Base-by-base conservation (phyloP, 78 protist genomes). In the Dictyostelium purpureum region DNA sequence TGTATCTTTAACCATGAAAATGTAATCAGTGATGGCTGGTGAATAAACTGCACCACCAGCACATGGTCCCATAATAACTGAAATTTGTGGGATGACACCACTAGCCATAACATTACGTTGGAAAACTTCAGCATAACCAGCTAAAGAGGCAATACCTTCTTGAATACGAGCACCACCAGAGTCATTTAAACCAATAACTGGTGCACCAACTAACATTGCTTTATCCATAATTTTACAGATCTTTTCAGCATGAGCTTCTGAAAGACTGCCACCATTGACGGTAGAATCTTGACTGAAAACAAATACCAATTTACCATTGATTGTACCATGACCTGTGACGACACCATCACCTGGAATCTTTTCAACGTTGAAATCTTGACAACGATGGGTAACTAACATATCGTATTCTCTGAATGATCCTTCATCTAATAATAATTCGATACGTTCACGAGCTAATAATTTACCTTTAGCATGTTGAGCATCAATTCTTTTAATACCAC, bases 1-100 rank as follows among this genome's bases (percentile, higher is more conserved):
- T 19, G 98, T 96, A 61, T 97, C 87, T 26, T 74, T 75, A 1
- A 97, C 99, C 99, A 98, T 98, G 61, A 98, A 95, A 14, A 89
- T 93, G 54, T 96, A 98, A 89, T 98, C 99, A 28, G 99, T 98
- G 83, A 99, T 69, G 26, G 99, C 99, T 14, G 99, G 99, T 19
- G 98, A 96, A 92, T 99, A 99, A 16, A 99, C 99, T 10, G 99
- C 99, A 49, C 99, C 99, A 51, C 98, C 99, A 12, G 99, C 99
- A 79, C 99, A 98, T 28, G 99, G 99, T 12, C 99, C 99, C 99
- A 98, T 98, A 78, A 98, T 96, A 54, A 96, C 54, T 6, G 98
- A 95, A 40, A 98, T 89, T 69, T 98, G 99, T 19, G 99, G 99
- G 16, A 99, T 75, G 31, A 98, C 99, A 43, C 99, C 99, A 12